Conservation (phyloP, 441 rosid genomes). For the Populus tomentosa region DNA sequence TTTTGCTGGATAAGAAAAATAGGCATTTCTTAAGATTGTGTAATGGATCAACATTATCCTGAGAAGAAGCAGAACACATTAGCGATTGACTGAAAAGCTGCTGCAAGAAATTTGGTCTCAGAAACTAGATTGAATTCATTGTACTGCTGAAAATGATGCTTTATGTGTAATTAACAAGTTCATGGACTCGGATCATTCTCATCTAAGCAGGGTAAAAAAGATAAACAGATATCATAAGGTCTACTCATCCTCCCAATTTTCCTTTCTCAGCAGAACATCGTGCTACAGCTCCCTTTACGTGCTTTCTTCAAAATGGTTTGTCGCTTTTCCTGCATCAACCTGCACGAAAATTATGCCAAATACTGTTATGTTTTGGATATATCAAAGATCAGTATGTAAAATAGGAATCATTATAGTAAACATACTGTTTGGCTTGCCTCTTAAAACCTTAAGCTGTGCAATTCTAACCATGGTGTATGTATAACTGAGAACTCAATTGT, state of each 20-base stretch:
- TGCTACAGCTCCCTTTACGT: not conserved
- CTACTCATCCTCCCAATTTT: not conserved
- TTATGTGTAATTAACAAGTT: too few species aligned
- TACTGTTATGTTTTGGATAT: not conserved
- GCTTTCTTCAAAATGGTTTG: not conserved
- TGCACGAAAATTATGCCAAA: not conserved
- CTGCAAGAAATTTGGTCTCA: not conserved
- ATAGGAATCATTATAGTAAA: too few species aligned
- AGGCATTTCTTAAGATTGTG: not conserved
- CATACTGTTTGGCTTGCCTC: not conserved
- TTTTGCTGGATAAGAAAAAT: not conserved
- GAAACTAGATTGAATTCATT: too few species aligned
- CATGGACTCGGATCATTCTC: too few species aligned
- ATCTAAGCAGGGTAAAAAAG: too few species aligned
- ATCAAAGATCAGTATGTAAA: not conserved
- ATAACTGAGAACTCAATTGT: slow-evolving; percentile 11
- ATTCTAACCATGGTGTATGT: not conserved
- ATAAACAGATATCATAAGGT: not conserved
- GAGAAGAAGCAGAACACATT: not conserved
- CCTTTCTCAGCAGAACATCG: not conserved
- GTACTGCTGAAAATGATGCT: too few species aligned
- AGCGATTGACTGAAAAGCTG: not conserved
- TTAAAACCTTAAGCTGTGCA: not conserved
- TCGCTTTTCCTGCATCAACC: not conserved
- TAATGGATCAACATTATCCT: not conserved